These are phyloP conservation scores for Coemansia sp. DNA, from an alignment of 192 early-diverging fungal species.

Conservation along the genomic window DNA sequence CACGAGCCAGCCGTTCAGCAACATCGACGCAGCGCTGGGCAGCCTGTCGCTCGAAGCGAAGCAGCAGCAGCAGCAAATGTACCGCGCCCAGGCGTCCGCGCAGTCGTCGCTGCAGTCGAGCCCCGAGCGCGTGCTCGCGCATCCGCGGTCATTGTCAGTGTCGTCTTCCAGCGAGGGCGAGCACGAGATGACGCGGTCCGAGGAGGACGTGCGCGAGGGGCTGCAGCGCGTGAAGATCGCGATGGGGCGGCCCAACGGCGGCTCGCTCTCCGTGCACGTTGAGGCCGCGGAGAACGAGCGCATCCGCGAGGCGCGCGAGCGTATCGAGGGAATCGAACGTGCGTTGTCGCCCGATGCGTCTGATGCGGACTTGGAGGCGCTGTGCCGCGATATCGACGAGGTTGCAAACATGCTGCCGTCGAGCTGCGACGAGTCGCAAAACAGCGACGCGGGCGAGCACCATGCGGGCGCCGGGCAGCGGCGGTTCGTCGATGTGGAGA, in stretches of 20 bases:
- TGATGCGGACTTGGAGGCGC: slow-evolving; percentile 19
- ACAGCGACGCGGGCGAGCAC: background rate
- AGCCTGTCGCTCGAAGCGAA: slow-evolving; percentile 27
- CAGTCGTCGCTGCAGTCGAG: slow-evolving; percentile 25
- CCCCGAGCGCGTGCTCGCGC: slow-evolving; percentile 12
- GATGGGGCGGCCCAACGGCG: background rate
- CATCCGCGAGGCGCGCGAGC: slow-evolving; percentile 15
- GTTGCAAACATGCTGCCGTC: slow-evolving; percentile 34
- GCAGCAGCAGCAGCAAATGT: slow-evolving; percentile 8
- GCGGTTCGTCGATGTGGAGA: slow-evolving; percentile 26
- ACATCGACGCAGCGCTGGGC: slow-evolving; percentile 12
- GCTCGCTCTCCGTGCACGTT: background rate
- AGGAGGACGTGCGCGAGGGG: slow-evolving; percentile 42
- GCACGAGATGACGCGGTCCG: slow-evolving; percentile 23
- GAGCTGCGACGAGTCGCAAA: slow-evolving; percentile 12
- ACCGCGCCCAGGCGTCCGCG: slow-evolving; percentile 3
- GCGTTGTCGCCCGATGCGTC: slow-evolving; percentile 14
- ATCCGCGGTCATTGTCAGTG: slow-evolving; percentile 15
- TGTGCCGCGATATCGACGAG: slow-evolving; percentile 36
- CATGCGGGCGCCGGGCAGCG: background rate
- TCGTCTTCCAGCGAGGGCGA: slow-evolving; percentile 20
- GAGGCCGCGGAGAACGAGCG: background rate
- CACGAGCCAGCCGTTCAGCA: slow-evolving; percentile 1
- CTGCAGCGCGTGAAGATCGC: slow-evolving; percentile 41
- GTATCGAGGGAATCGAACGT: slow-evolving; percentile 11